These are phyloP conservation scores for Rubia balearica DNA, from an alignment of 305 asterid species.

Conservation along the genomic window DNA sequence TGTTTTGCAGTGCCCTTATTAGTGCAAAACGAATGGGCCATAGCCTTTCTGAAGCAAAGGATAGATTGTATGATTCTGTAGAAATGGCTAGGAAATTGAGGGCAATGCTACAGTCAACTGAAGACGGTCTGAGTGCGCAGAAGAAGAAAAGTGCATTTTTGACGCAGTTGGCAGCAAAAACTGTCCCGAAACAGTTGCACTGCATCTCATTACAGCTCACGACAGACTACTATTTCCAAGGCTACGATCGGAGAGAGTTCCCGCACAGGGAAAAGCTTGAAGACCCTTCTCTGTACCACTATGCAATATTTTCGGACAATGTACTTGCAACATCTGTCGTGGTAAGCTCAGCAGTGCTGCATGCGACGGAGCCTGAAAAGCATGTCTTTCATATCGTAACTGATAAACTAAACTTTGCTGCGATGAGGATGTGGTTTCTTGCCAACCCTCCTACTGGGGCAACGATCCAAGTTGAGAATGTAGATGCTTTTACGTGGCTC, in stretches of 20 bases:
- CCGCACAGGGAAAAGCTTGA: conserved; percentile 69
- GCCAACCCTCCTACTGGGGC: conserved; percentile 74
- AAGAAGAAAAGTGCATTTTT: conserved; percentile 85
- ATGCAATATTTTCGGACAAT: conserved; percentile 92
- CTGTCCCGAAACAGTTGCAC: conserved; percentile 89
- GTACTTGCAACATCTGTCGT: conserved; percentile 96
- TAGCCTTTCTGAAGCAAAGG: conserved; percentile 80
- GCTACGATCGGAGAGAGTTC: conserved; percentile 49
- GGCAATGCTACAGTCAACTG: conserved; percentile 89
- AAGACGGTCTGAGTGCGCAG: conserved; percentile 43
- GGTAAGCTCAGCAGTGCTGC: conserved; percentile 78
- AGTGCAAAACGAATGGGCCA: conserved; percentile 96
- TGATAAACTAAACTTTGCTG: conserved; percentile 82
- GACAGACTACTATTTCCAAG: conserved; percentile 57
- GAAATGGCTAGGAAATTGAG: conserved; percentile 78
- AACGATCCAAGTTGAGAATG: conserved; percentile 69
- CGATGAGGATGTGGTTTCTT: conserved; percentile 99
- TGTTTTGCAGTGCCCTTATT: conserved; percentile 53
- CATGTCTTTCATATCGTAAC: conserved; percentile 95
- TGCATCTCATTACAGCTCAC: conserved; percentile 82
- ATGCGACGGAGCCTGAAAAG: conserved; percentile 77
- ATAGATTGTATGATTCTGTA: conserved; percentile 64
- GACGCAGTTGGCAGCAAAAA: conserved; percentile 93
- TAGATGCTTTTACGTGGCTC: conserved; percentile 93
- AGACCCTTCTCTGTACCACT: conserved; percentile 78